Percentiles rank a stretch among this genome's conserved stretches.
Conservation (phyloP, 306 rosid genomes). For the peach (Prunus persica) region Prunus_persica_NCBIv2 NC_034012.1:412501-413000, state of each 20-base stretch:
- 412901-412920: slow-evolving; percentile 70
- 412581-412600: slow-evolving; percentile 76
- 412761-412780: slow-evolving; percentile 80
- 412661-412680: slow-evolving; percentile 73
- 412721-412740: slow-evolving; percentile 49
- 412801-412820: slow-evolving; percentile 55
- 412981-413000: slow-evolving; percentile 57
- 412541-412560: slow-evolving; percentile 60
- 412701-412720: slow-evolving; percentile 60
- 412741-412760: slow-evolving; percentile 53
- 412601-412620: slow-evolving; percentile 66
- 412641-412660: slow-evolving; percentile 56
- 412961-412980: slow-evolving; percentile 57
- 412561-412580: slow-evolving; percentile 80
- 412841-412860: slow-evolving; percentile 67
- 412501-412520: slow-evolving; percentile 58
- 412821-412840: slow-evolving; percentile 57
- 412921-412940: slow-evolving; percentile 62
- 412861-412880: slow-evolving; percentile 68
- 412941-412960: slow-evolving; percentile 52
- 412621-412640: slow-evolving; percentile 56
- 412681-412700: slow-evolving; percentile 74
- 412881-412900: slow-evolving; percentile 69
- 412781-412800: slow-evolving; percentile 62
- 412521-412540: slow-evolving; percentile 61